Evolutionary conservation across 805 yeast species (phyloP).

Genomic region (Candida montana): DNA sequence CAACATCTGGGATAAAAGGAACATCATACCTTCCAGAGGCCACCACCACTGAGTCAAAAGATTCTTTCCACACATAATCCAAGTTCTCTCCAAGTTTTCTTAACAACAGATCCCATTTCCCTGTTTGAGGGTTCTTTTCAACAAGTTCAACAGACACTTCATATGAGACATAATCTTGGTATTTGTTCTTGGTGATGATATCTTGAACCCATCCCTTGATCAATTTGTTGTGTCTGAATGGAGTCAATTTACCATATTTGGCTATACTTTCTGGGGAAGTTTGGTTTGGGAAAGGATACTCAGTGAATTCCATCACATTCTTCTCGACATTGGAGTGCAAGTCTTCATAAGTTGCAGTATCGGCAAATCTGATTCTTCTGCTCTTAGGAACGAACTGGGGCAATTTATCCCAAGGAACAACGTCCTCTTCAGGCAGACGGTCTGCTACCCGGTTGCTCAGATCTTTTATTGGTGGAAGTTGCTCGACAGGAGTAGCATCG

Average conservation of each 20-base stretch:
- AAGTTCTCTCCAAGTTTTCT: slow-evolving; percentile 9
- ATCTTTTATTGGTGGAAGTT: neutral
- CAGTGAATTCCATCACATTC: slow-evolving; percentile 7
- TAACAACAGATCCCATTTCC: slow-evolving; percentile 29
- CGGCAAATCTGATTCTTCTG: slow-evolving; percentile 1
- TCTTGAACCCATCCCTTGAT: slow-evolving; percentile 11
- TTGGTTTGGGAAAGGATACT: slow-evolving; percentile 7
- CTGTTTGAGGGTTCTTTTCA: slow-evolving; percentile 21
- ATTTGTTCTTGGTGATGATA: slow-evolving; percentile 1
- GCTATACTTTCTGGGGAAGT: neutral
- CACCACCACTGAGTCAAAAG: slow-evolving; percentile 50
- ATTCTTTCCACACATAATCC: slow-evolving; percentile 36
- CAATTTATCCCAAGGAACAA: neutral
- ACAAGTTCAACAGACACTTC: slow-evolving; percentile 33
- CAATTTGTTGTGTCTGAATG: slow-evolving; percentile 10
- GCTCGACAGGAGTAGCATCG: slow-evolving; percentile 18
- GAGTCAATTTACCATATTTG: slow-evolving; percentile 10
- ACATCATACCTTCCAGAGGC: slow-evolving; percentile 55
- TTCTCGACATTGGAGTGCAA: slow-evolving; percentile 10
- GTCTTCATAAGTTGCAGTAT: slow-evolving; percentile 8
- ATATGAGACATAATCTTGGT: slow-evolving; percentile 5
- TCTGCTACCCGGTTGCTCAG: neutral
- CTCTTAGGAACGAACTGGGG: slow-evolving; percentile 2
- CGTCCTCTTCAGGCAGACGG: neutral
- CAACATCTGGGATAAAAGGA: slow-evolving; percentile 47